A percentile compares a stretch with the other conserved stretches of the same genome.
These are phyloP conservation scores for Lodderomyces metapsilosis DNA, from an alignment of 1,139 yeast species.

Conservation along the genomic window DNA sequence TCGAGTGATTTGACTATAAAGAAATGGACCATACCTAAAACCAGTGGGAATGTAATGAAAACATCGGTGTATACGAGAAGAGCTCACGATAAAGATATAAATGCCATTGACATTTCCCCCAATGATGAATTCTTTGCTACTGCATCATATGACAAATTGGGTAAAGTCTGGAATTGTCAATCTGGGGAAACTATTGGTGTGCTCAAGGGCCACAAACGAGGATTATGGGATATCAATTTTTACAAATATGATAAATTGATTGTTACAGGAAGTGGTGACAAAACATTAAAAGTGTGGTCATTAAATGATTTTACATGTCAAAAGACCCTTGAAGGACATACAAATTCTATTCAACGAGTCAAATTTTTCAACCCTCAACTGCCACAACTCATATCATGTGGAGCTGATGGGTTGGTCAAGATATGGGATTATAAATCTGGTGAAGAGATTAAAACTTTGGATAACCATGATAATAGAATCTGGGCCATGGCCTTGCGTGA, in stretches of 20 bases:
- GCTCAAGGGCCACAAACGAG: conserved; percentile 86
- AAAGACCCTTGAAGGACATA: conserved; percentile 90
- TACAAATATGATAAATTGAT: conserved; percentile 74
- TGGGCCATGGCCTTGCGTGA: conserved; percentile 78
- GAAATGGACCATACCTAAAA: conserved; percentile 73
- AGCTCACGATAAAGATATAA: conserved; percentile 96
- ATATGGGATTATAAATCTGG: conserved; percentile 81
- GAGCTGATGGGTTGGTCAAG: conserved; percentile 93
- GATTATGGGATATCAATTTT: conserved; percentile 89
- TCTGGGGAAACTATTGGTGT: conserved; percentile 85
- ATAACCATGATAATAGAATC: conserved; percentile 89
- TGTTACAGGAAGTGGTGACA: conserved; percentile 87
- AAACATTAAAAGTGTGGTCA: conserved; percentile 87
- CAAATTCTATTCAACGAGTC: conserved; percentile 86
- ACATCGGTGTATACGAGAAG: conserved; percentile 83
- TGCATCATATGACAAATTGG: conserved; percentile 93
- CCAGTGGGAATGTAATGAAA: conserved; percentile 29
- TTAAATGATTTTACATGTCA: conserved; percentile 70
- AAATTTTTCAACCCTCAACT: conserved; percentile 59
- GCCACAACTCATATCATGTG: conserved; percentile 74
- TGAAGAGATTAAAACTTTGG: conserved; percentile 79
- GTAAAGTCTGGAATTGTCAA: conserved; percentile 82
- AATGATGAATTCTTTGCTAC: conserved; percentile 87
- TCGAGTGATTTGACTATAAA: conserved; percentile 88
- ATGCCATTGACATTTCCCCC: conserved; percentile 83